Base-by-base conservation (phyloP, 1,139 yeast genomes). In the Geotrichum macrosporum region DNA sequence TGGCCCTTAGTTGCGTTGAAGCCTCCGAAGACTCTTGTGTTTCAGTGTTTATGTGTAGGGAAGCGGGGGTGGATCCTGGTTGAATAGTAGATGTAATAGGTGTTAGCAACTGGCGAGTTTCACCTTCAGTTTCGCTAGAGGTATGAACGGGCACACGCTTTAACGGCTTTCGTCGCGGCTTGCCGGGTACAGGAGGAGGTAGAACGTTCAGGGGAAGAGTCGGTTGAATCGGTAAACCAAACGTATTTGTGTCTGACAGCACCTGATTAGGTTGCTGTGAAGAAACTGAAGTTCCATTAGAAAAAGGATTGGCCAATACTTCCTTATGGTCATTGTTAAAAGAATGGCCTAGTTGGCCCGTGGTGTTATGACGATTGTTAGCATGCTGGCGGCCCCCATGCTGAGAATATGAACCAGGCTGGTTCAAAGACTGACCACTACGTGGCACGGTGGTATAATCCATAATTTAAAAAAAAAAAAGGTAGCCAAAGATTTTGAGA, bases 101-200 rank as follows among this genome's bases (percentile, higher is more conserved):
- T 16, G 46, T 42, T n/a, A 29, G 35, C 19, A 13, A 10, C 29
- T 35, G 40, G 5, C 30, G 40, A 20, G n/a, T 8, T 15, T 4
- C 27, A 3, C 18, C 34, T 13, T 9, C 30, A 8, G 31, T 18
- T 18, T 27, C 26, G 18, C 21, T 16, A n/a, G n/a, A n/a, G 32
- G 19, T 39, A 22, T 40, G 38, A 19, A 46, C 45, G 4, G 46
- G 50, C n/a, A 41, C 46, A 21, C 46, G 40, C 21, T 21, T 33
- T 19, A 46, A 18, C 5, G 50, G 46, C 21, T 46, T 46, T 13
- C 50, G 38, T 24, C 31, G 30, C n/a, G 32, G 27, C 33, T 22
- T 31, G 5, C 10, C 13, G 9, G 40, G 26, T 13, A 29, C 19
- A 12, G 41, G 36, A 9, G 37, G 10, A 24, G 36, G 13, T 15